These are phyloP conservation scores for Sphaerobolus stellatus DNA, from an alignment of 1,284 basidiomycete genomes.

Conservation along the genomic window DNA sequence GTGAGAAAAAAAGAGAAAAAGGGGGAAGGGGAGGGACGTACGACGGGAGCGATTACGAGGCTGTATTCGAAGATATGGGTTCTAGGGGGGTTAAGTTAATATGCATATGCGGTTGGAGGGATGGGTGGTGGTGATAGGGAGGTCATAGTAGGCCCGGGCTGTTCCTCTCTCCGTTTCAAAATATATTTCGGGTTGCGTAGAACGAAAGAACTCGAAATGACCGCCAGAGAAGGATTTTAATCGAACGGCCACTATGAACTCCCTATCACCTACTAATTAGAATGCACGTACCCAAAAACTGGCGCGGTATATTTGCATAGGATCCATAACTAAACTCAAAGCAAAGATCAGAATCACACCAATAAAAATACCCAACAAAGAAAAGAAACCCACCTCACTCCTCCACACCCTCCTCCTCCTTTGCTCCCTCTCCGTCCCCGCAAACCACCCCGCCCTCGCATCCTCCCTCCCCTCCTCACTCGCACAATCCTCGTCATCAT, in stretches of 20 bases:
- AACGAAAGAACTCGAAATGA: no score
- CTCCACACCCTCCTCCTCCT: no score
- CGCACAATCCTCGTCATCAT: neutral
- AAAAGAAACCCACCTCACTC: neutral
- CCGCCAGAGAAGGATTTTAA: no score
- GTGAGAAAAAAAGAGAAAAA: neutral
- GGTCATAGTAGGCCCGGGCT: no score
- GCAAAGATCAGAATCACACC: neutral
- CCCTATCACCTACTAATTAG: neutral
- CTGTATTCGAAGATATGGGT: constrained; percentile 28
- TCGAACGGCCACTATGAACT: no score
- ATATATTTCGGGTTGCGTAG: no score
- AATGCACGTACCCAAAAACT: constrained; percentile 16
- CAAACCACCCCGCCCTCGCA: no score
- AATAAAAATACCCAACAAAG: neutral
- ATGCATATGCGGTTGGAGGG: neutral
- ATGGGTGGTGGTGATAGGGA: no score
- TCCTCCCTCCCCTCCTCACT: neutral
- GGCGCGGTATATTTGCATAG: constrained; percentile 20
- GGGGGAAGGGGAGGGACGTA: neutral
- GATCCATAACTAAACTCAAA: constrained; percentile 1
- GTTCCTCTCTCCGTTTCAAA: no score
- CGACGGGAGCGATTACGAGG: constrained; percentile 25
- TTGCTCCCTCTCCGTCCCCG: no score
- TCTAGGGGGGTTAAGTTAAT: constrained; percentile 12